These are phyloP conservation scores for Xylaria sp. DNA, from an alignment of 2,329 filamentous ascomycete genomes.

Conservation along the genomic window DNA sequence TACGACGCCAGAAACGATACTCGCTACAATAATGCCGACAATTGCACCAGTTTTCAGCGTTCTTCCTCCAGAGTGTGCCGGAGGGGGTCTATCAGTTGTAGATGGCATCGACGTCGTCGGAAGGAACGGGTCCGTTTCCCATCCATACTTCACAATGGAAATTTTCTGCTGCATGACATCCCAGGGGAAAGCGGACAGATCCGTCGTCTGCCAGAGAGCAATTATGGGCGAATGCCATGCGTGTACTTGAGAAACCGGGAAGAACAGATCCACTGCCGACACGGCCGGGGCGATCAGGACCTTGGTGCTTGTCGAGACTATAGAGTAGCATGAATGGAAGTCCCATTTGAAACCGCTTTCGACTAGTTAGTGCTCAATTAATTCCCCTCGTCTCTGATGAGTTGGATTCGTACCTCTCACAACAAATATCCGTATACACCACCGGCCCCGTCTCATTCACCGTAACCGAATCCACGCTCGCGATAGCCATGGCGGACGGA, in stretches of 20 bases:
- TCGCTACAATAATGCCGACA: background rate
- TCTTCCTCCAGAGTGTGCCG: background rate
- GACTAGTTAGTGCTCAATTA: background rate
- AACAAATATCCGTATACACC: slow-evolving; percentile 7
- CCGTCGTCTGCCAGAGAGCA: background rate
- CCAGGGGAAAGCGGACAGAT: slow-evolving; percentile 3
- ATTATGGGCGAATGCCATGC: slow-evolving; percentile 3
- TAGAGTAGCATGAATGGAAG: slow-evolving; percentile 13
- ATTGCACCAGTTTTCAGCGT: background rate
- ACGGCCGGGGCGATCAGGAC: background rate
- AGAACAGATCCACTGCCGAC: background rate
- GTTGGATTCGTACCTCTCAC: slow-evolving; percentile 5
- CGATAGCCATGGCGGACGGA: slow-evolving; percentile 5
- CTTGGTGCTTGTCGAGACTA: slow-evolving; percentile 7
- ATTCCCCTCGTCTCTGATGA: background rate
- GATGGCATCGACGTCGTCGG: background rate
- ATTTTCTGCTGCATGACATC: slow-evolving; percentile 3
- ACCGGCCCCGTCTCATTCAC: background rate
- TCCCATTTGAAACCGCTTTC: slow-evolving; percentile 7
- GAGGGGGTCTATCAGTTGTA: background rate
- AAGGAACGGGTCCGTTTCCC: background rate
- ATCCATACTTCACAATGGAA: slow-evolving; percentile 2
- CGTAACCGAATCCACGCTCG: background rate
- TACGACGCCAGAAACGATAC: background rate
- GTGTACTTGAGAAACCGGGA: background rate